A percentile compares a stretch with the other conserved stretches of the same genome.
phyloP scores from a whole-genome alignment of 345 rosid genomes.

The Arabidopsis thaliana region TAIR10.1 NC_003076.8:598501-599000 shows the following conservation, averaged over 20 bases:
- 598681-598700: background rate
- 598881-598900: slow-evolving; percentile 77
- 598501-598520: background rate
- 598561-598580: background rate
- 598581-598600: background rate
- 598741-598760: background rate
- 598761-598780: slow-evolving; percentile 61
- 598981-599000: slow-evolving; percentile 69
- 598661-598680: background rate
- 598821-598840: slow-evolving; percentile 79
- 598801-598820: slow-evolving; percentile 84
- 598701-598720: background rate
- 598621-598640: background rate
- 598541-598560: background rate
- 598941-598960: slow-evolving; percentile 59
- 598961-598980: slow-evolving; percentile 91
- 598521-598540: background rate
- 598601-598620: background rate
- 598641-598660: background rate
- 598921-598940: slow-evolving; percentile 52
- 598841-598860: slow-evolving; percentile 50
- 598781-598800: slow-evolving; percentile 61
- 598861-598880: too few relatives aligned
- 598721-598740: slow-evolving; percentile 2
- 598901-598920: slow-evolving; percentile 85